phyloP scores from a whole-genome alignment of 202 grass and related monocot genomes.

The Brachypodium distachyon region DNA sequence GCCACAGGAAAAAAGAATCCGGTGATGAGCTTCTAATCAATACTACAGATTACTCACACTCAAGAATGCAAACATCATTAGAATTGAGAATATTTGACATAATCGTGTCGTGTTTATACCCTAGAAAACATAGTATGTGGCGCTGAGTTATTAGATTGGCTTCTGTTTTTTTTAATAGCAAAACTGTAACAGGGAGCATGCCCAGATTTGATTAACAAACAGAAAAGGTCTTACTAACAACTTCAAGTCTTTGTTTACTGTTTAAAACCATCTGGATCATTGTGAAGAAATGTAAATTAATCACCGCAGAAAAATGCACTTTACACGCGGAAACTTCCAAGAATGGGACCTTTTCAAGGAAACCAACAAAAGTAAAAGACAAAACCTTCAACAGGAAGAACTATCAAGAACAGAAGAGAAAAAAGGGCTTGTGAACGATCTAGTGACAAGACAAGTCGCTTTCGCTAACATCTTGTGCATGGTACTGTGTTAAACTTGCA shows the following conservation, averaged over 20 bases:
- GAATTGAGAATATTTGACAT: background rate
- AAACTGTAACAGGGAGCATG: too few species aligned
- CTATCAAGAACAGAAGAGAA: background rate
- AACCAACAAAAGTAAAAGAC: conserved; percentile 1
- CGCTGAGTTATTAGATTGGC: background rate
- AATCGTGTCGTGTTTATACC: background rate
- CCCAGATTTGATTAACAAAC: too few species aligned
- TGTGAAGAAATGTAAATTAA: background rate
- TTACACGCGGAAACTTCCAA: background rate
- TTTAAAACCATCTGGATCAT: background rate
- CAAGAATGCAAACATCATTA: background rate
- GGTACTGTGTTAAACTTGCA: conserved; percentile 24
- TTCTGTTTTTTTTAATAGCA: too few species aligned
- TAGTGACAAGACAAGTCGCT: background rate
- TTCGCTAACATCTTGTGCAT: conserved; percentile 20
- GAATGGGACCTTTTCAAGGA: background rate
- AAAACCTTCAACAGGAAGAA: background rate
- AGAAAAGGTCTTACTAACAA: too few species aligned
- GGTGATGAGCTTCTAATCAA: background rate
- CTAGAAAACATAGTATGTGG: background rate
- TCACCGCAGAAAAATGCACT: background rate
- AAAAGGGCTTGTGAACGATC: background rate
- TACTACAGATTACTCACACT: background rate
- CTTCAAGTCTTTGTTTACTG: conserved; percentile 12
- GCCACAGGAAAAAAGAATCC: conserved; percentile 8